These are phyloP conservation scores for Microbotryum scabiosae DNA, from an alignment of 1,284 basidiomycete species.

Conservation along the genomic window DNA sequence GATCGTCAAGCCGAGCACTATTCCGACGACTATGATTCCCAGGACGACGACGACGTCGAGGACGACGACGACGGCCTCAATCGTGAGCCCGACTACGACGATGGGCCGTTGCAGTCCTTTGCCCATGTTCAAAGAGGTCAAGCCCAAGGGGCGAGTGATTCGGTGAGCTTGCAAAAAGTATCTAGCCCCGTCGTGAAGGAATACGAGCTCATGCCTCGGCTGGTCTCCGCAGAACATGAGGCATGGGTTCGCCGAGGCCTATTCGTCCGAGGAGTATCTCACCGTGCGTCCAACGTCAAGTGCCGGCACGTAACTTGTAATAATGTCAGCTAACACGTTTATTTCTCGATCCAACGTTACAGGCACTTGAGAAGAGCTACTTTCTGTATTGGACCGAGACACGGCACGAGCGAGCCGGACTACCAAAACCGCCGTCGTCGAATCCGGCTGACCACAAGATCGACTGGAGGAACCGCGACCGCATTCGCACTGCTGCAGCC, in stretches of 20 bases:
- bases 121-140: too few relatives aligned
- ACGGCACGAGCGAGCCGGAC: conserved; percentile 27
- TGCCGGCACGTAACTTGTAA: background rate
- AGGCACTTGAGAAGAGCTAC: conserved; percentile 36
- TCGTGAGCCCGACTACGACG: conserved; percentile 6
- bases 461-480: conserved; percentile 32
- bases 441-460: conserved; percentile 26
- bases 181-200: background rate
- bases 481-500: conserved; percentile 64
- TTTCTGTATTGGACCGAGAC: conserved; percentile 37
- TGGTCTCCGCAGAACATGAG: conserved; percentile 16
- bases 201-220: background rate
- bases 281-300: too few relatives aligned
- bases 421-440: conserved; percentile 23
- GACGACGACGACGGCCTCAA: conserved; percentile 2
- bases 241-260: conserved; percentile 31
- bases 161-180: conserved; percentile 5
- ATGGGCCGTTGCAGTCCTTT: conserved; percentile 15
- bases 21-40: background rate
- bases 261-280: conserved; percentile 30
- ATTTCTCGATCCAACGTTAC: background rate
- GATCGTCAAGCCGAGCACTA: too few relatives aligned
- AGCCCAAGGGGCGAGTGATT: conserved; percentile 10
- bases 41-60: conserved; percentile 22
- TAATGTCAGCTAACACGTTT: background rate